Evolutionary conservation across 768 basidiomycete species (phyloP).

Genomic region (Boletales sp.): DNA sequence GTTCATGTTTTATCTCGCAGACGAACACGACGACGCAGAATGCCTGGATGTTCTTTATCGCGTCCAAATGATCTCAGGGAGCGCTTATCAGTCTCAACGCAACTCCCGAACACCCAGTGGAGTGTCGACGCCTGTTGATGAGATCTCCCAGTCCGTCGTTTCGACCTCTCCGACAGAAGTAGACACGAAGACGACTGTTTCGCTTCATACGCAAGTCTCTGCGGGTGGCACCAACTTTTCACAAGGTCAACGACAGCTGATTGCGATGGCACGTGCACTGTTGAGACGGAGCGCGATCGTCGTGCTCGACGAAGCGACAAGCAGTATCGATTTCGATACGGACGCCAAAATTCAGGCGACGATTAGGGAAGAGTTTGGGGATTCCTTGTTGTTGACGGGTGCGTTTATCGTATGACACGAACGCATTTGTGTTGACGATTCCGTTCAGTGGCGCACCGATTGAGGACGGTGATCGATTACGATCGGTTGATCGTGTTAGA

Average conservation of each 20-base stretch:
- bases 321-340: constrained; percentile 83
- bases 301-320: constrained; percentile 80
- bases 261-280: constrained; percentile 82
- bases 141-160: constrained; percentile 37
- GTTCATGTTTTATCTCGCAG: constrained; percentile 28
- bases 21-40: constrained; percentile 74
- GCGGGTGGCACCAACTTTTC: constrained; percentile 89
- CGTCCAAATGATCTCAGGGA: constrained; percentile 69
- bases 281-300: constrained; percentile 70
- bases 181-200: constrained; percentile 54
- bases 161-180: constrained; percentile 47
- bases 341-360: constrained; percentile 89
- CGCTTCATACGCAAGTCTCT: constrained; percentile 76
- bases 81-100: constrained; percentile 44
- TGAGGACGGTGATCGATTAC: constrained; percentile 79
- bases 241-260: constrained; percentile 85
- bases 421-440: neutral
- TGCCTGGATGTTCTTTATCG: constrained; percentile 78
- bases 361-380: constrained; percentile 80
- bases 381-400: constrained; percentile 73
- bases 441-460: constrained; percentile 58
- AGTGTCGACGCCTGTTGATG: constrained; percentile 41
- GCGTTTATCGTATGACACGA: constrained; percentile 15
- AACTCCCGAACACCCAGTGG: constrained; percentile 49
- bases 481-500: constrained; percentile 79